Evolutionary conservation across 2,329 filamentous ascomycete genomes (phyloP).

Genomic region (Rutstroemia sydowiana): DNA sequence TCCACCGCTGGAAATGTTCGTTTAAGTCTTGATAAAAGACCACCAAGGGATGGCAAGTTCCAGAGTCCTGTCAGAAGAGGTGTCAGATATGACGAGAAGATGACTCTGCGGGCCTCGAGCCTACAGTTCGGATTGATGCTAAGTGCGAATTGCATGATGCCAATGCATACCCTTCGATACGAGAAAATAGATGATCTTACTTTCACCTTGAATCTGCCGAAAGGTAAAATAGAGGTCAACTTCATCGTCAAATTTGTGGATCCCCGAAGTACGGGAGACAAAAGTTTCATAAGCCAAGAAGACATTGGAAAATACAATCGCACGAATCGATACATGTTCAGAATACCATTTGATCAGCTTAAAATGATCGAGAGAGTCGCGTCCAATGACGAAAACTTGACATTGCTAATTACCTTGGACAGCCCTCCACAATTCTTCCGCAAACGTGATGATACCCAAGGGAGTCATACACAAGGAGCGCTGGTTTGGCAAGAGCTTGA

Average conservation of each 20-base stretch:
- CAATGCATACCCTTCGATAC: conserved; percentile 14
- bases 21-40: no score
- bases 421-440: conserved; percentile 36
- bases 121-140: conserved; percentile 58
- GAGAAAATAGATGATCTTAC: conserved; percentile 20
- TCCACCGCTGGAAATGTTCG: no score
- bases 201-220: conserved; percentile 35
- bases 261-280: conserved; percentile 17
- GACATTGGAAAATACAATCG: conserved; percentile 19
- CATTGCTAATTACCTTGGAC: conserved; percentile 41
- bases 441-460: conserved; percentile 25
- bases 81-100: conserved; percentile 27
- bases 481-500: conserved; percentile 48
- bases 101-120: conserved; percentile 36
- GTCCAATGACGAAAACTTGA: conserved; percentile 28
- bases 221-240: conserved; percentile 34
- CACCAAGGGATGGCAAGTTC: neutral
- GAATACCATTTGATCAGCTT: conserved; percentile 36
- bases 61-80: conserved; percentile 23
- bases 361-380: conserved; percentile 36
- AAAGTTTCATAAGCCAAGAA: conserved; percentile 4
- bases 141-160: conserved; percentile 47
- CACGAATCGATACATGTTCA: conserved; percentile 29
- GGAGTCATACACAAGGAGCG: conserved; percentile 36
- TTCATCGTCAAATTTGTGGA: conserved; percentile 33